These are phyloP conservation scores for Amanita exitialis DNA, from an alignment of 768 basidiomycete species.

Conservation along the genomic window DNA sequence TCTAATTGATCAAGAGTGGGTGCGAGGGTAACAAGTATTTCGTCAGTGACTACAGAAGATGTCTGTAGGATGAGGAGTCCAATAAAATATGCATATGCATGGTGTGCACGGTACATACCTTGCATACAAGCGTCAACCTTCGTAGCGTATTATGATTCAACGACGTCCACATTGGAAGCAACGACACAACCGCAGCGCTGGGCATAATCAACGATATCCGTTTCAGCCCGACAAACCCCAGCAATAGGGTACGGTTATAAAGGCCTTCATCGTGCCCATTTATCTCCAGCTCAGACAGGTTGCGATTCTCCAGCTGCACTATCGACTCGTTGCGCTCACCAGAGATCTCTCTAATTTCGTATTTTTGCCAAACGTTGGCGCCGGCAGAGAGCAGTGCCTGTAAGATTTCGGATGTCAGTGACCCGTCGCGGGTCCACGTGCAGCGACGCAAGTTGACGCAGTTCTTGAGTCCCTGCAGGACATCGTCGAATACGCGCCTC, in stretches of 20 bases:
- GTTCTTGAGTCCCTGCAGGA: constrained; percentile 44
- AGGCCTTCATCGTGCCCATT: constrained; percentile 54
- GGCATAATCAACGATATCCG: constrained; percentile 73
- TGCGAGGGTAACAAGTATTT: constrained; percentile 38
- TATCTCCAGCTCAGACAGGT: constrained; percentile 43
- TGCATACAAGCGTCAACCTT: constrained; percentile 60
- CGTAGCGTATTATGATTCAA: constrained; percentile 35
- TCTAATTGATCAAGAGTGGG: constrained; percentile 40
- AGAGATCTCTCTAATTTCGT: neutral
- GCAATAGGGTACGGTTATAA: constrained; percentile 44
- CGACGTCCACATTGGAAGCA: constrained; percentile 41
- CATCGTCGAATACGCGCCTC: constrained; percentile 22
- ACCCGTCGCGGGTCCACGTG: constrained; percentile 76
- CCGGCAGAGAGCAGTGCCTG: constrained; percentile 25
- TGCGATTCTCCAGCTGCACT: neutral
- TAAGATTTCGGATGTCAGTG: constrained; percentile 51
- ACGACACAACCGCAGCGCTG: constrained; percentile 37
- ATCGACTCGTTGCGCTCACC: neutral
- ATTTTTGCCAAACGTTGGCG: neutral
- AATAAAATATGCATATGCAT: neutral
- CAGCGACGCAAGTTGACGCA: constrained; percentile 53
- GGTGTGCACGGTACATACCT: constrained; percentile 32
- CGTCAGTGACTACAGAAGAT: constrained; percentile 50
- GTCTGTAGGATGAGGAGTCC: constrained; percentile 27
- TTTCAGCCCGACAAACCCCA: constrained; percentile 37